Base-by-base conservation (phyloP, 208 protist species). In the Phytomonas sp. region DNA sequence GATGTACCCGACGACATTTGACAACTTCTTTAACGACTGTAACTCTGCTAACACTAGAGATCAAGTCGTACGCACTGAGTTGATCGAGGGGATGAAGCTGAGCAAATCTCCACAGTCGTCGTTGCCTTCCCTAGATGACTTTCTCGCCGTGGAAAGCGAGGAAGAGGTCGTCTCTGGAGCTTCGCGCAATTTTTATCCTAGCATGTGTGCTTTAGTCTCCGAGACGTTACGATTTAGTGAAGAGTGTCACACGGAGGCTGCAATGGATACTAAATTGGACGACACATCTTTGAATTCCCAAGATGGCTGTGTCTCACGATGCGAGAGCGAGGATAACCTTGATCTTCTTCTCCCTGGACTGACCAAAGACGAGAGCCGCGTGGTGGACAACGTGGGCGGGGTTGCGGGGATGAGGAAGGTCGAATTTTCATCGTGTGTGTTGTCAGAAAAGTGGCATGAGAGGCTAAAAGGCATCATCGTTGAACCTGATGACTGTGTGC, bases 401-500 rank as follows among this genome's bases (percentile, higher is more conserved):
- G 40, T 20, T 1, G 40, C 7, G 40, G 15, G 11, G 40, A 17
- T 46, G 1, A 0, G 40, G 11, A 46, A 17, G 40, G 11, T 23
- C 7, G 68, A 20, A 56, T 28, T 36, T 37, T 30, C 53, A 23
- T 2, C 29, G 36, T 62, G 43, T 20, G 8, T 43, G 60, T 63
- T 63, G 60, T 23, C 60, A 63, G 33, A 37, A 11, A 59, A 67
- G 8, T 33, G 26, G 30, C 43, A 62, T 13, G 60, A 60, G 0
- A 59, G 61, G 40, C 70, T 84, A 3, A 68, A 71, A 1, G 61
- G 53, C 3, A 46, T 84, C 11, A 67, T 76, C 56, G 70, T 60
- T 7, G 70, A 80, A 28, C 30, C 32, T 4, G 66, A 87, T 43
- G 74, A 89, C 73, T 75, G 72, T 33, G 82, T 93, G 26, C 75